Percentiles rank a stretch among this genome's conserved stretches.
phyloP scores from a whole-genome alignment of 1,139 yeast species.

The Debaryomyces psychrophilus region DNA sequence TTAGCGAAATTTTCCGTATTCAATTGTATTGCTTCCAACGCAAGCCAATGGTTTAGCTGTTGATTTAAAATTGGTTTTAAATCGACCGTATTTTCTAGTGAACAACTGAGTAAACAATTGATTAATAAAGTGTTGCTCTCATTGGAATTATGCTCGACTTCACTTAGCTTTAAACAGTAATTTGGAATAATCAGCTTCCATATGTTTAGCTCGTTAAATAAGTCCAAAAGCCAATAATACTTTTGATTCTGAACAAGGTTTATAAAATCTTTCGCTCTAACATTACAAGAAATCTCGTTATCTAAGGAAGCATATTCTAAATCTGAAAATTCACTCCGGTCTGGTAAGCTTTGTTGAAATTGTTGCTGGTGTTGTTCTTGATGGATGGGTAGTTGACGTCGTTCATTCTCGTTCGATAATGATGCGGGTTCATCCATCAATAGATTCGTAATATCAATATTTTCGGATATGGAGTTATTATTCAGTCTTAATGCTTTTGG shows the following conservation, averaged over 20 bases:
- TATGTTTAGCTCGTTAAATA: slow-evolving; percentile 41
- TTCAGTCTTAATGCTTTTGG: slow-evolving; percentile 13
- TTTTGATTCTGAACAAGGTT: slow-evolving; percentile 34
- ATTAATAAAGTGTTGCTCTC: slow-evolving; percentile 28
- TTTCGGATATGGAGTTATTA: slow-evolving; percentile 23
- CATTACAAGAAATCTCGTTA: slow-evolving; percentile 10
- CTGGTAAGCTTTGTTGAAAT: background rate
- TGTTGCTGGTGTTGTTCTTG: background rate
- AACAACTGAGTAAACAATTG: slow-evolving; percentile 37
- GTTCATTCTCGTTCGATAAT: slow-evolving; percentile 6
- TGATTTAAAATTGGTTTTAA: slow-evolving; percentile 22
- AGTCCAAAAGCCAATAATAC: slow-evolving; percentile 44
- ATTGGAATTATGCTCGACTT: slow-evolving; percentile 14
- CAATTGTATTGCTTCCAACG: slow-evolving; percentile 19
- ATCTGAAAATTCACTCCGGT: background rate
- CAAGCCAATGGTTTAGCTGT: slow-evolving; percentile 33
- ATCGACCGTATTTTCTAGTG: slow-evolving; percentile 19
- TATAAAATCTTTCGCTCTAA: slow-evolving; percentile 24
- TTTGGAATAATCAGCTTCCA: slow-evolving; percentile 46
- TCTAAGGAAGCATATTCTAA: background rate
- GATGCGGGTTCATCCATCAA: slow-evolving; percentile 19
- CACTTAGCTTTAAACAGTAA: slow-evolving; percentile 30
- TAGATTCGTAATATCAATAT: slow-evolving; percentile 27
- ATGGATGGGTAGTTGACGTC: slow-evolving; percentile 1
- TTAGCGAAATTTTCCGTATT: slow-evolving; percentile 20